Conservation (phyloP, 257 asterid genomes). For the Solanum virginianum region DNA sequence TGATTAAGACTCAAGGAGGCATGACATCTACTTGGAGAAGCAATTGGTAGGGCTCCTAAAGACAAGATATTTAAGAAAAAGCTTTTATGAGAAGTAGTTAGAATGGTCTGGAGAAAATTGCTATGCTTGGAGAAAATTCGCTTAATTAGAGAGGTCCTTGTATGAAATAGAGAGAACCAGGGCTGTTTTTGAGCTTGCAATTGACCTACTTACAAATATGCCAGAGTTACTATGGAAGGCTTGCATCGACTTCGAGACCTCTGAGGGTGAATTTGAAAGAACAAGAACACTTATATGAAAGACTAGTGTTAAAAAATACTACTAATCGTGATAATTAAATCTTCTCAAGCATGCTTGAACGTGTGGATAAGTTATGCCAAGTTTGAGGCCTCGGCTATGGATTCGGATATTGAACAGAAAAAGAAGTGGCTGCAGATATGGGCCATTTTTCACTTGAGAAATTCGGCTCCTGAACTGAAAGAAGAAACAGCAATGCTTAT, state of each 20-base stretch:
- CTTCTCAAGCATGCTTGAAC: conserved; percentile 55
- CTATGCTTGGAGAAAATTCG: conserved; percentile 47
- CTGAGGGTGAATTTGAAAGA: conserved; percentile 66
- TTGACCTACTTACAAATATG: conserved; percentile 35
- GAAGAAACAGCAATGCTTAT: conserved; percentile 88
- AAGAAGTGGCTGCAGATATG: conserved; percentile 54
- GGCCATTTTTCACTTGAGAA: conserved; percentile 53
- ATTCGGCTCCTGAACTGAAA: conserved; percentile 68
- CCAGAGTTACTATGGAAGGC: neutral
- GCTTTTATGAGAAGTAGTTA: conserved; percentile 22
- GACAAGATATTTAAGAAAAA: conserved; percentile 33
- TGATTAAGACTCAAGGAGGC: conserved; percentile 12
- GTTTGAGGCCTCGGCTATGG: conserved; percentile 68
- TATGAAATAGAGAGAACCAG: neutral
- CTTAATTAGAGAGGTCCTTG: conserved; percentile 44
- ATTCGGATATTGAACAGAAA: conserved; percentile 34
- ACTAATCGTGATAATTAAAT: conserved; percentile 20
- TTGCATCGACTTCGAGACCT: conserved; percentile 83
- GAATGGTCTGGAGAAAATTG: conserved; percentile 53
- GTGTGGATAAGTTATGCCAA: conserved; percentile 96
- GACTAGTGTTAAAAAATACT: conserved; percentile 19
- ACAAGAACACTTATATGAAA: conserved; percentile 77
- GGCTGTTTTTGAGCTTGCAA: conserved; percentile 12
- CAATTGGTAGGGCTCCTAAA: conserved; percentile 22
- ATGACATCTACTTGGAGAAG: conserved; percentile 15